phyloP scores from a whole-genome alignment of 176 grass and related monocot species.

The Puya raimondii region DNA sequence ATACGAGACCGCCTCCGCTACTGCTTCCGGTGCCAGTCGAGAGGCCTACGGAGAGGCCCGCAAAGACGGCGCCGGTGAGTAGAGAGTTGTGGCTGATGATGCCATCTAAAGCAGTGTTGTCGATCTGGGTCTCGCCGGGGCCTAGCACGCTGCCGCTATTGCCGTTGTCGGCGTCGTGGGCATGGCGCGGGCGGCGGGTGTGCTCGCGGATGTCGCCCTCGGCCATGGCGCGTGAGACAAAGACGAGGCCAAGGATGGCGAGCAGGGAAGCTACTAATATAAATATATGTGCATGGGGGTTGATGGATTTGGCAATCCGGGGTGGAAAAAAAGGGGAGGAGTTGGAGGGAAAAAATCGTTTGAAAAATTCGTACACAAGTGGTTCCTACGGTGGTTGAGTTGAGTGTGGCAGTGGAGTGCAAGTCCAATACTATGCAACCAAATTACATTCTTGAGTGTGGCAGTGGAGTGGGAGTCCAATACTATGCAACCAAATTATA shows the following conservation, averaged over 20 bases:
- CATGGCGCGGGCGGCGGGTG: neutral
- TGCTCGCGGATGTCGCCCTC: neutral
- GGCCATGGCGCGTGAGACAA: neutral
- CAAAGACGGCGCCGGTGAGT: constrained; percentile 22
- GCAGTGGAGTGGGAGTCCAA: neutral
- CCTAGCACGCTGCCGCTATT: no score
- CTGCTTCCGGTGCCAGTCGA: neutral
- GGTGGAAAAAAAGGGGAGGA: neutral
- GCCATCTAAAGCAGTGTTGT: constrained; percentile 19
- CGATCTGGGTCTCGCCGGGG: neutral
- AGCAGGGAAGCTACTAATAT: neutral
- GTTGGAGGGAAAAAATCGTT: neutral
- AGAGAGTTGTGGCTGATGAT: constrained; percentile 26
- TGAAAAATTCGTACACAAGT: neutral
- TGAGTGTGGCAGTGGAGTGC: neutral
- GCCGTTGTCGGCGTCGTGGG: neutral
- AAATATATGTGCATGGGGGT: neutral
- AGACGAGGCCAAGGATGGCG: neutral
- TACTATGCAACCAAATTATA: no score
- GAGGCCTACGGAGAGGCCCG: constrained; percentile 11
- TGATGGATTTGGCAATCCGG: neutral
- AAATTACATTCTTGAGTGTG: neutral
- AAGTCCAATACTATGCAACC: no score
- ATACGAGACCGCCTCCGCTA: neutral
- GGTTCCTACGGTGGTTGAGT: neutral